Conservation (phyloP, 2,329 filamentous ascomycete genomes). For the Penicillium carneum region DNA sequence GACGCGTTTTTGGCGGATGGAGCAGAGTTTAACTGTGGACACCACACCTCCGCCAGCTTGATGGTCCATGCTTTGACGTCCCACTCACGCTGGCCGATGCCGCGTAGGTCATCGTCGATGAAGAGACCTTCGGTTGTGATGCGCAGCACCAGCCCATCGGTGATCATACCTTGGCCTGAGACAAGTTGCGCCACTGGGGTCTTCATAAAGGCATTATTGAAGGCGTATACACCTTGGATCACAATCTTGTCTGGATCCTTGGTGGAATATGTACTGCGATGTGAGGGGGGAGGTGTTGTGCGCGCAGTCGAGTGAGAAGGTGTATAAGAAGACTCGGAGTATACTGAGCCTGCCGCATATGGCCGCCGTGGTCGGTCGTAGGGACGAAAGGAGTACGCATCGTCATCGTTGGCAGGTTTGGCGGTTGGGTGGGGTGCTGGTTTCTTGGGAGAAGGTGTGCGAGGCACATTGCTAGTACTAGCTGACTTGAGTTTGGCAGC, state of each 20-base stretch:
- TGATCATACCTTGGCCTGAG: slow-evolving; percentile 82
- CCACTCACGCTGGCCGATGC: slow-evolving; percentile 95
- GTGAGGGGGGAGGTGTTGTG: slow-evolving; percentile 82
- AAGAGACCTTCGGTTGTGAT: slow-evolving; percentile 95
- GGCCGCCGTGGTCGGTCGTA: slow-evolving; percentile 73
- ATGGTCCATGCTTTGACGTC: slow-evolving; percentile 98
- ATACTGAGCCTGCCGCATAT: slow-evolving; percentile 71
- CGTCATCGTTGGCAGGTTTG: slow-evolving; percentile 60
- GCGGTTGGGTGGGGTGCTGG: slow-evolving; percentile 45
- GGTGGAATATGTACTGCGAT: slow-evolving; percentile 79
- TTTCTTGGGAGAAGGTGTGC: slow-evolving; percentile 52
- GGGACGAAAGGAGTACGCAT: slow-evolving; percentile 75
- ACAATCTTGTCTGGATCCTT: slow-evolving; percentile 95
- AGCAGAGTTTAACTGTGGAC: slow-evolving; percentile 64
- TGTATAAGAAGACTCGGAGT: slow-evolving; percentile 86
- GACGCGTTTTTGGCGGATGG: slow-evolving; percentile 41
- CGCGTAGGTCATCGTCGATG: slow-evolving; percentile 92
- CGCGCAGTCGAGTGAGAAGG: slow-evolving; percentile 82
- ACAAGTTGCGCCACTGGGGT: slow-evolving; percentile 91
- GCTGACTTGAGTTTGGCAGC: slow-evolving; percentile 40
- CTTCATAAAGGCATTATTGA: slow-evolving; percentile 85
- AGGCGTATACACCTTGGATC: slow-evolving; percentile 89
- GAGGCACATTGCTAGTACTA: slow-evolving; percentile 43
- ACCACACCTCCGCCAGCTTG: slow-evolving; percentile 89
- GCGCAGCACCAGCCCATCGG: slow-evolving; percentile 87